A percentile compares a stretch with the other conserved stretches of the same genome.
These are phyloP conservation scores for Xylaria nigripes DNA, from an alignment of 495 filamentous ascomycete genomes.

Conservation along the genomic window DNA sequence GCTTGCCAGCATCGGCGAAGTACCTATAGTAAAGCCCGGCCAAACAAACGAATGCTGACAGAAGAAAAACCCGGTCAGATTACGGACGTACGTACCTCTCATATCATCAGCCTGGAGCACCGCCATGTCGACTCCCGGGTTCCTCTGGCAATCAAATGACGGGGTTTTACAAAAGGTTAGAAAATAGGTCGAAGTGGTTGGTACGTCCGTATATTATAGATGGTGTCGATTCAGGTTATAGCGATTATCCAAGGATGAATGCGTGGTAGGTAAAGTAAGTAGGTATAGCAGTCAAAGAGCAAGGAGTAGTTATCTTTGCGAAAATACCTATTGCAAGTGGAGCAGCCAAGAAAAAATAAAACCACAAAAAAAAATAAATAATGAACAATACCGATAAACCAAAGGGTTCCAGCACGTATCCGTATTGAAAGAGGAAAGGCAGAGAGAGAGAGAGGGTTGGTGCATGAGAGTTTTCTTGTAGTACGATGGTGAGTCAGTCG, in stretches of 20 bases:
- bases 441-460: neutral
- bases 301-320: too few species aligned
- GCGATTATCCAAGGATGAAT: too few species aligned
- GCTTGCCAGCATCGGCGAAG: neutral
- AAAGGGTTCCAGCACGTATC: neutral
- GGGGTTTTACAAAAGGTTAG: too few species aligned
- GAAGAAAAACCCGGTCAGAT: constrained; percentile 1
- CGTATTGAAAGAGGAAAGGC: neutral
- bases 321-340: too few species aligned
- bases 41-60: neutral
- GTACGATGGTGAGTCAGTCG: neutral
- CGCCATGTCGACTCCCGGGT: constrained; percentile 38
- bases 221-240: neutral
- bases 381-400: too few species aligned
- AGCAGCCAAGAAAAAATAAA: too few species aligned
- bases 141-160: constrained; percentile 18
- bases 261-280: too few species aligned
- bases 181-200: neutral
- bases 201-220: neutral
- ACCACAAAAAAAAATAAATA: too few species aligned
- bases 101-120: constrained; percentile 42
- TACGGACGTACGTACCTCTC: constrained; percentile 32
- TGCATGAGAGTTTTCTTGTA: neutral
- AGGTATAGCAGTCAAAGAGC: too few species aligned
- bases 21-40: neutral